Evolutionary conservation across 495 filamentous ascomycete genomes (phyloP), one percentile per base, ranked within the genome.

Genomic region (Penicillium coprophilum): DNA sequence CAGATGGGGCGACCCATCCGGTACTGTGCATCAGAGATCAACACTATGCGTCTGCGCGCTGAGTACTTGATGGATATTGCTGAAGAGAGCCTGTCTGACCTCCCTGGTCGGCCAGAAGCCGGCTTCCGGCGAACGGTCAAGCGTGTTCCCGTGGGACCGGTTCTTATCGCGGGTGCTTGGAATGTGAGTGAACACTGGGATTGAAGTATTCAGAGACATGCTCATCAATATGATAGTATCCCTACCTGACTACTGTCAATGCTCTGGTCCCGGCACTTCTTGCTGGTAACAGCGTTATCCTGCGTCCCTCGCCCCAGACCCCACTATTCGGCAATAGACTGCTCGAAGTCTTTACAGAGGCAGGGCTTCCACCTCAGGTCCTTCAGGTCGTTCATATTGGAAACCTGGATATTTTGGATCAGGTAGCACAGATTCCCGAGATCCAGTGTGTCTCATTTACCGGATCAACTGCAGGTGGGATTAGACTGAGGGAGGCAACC

Each of bases 1-100:
- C 92, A 97, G 75, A 97, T 97, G 93, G 93, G 93, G 27, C 82
- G 93, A 15, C 93, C 93, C 6, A 95, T 96, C 56, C 82, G 88
- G 20, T 97, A 93, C 68, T 87, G 88, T 2, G 81, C 80, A 19
- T 90, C 84, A 59, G 93, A 97, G 70, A 81, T 97, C 59, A 77
- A 84, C 24, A 97, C 93, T 15, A 89, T 91, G n/a, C 80, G 87
- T 44, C 85, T 85, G 64, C 80, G 93, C 58, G 89, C 85, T 34
- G 85, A 96, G 59, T 91, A 96, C 66, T 75, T 97, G 27, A 71
- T 97, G 40, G 89, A 88, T 64, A 86, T 95, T 53, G 90, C 88
- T 53, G 81, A 82, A 12, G 85, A 90, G 13, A 80, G 76, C 4
- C 75, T 96, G 57, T 62, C 67, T 30, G 64, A 67, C 41, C 87